phyloP scores from a whole-genome alignment of 768 basidiomycete genomes.

The Psilocybe tampanensis region DNA sequence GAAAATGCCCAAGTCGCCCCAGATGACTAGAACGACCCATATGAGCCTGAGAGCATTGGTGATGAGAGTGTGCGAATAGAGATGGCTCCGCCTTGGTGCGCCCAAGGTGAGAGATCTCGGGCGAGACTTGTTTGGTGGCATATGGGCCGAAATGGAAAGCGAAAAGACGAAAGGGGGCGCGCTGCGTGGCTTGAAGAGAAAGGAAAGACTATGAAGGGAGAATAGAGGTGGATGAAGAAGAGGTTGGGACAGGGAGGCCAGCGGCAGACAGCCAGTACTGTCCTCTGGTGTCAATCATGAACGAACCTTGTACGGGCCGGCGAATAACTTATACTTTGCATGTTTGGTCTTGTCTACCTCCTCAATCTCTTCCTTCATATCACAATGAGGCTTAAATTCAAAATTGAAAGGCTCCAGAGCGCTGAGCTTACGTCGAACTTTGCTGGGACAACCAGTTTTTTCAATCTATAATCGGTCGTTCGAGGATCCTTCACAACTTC shows the following conservation, averaged over 20 bases:
- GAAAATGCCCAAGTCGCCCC: slow-evolving; percentile 66
- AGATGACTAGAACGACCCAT: slow-evolving; percentile 61
- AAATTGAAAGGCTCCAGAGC: no score
- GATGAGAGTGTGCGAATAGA: slow-evolving; percentile 18
- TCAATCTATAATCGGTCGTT: no score
- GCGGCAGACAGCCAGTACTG: not conserved
- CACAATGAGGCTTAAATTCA: no score
- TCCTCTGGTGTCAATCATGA: not conserved
- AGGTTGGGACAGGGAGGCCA: not conserved
- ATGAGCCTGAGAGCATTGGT: slow-evolving; percentile 48
- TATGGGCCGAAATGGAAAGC: not conserved
- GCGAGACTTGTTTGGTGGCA: slow-evolving; percentile 10
- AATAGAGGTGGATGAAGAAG: no score
- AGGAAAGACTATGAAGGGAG: no score
- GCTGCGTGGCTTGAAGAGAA: not conserved
- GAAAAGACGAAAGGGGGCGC: not conserved
- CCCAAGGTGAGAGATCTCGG: slow-evolving; percentile 14
- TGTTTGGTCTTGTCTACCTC: slow-evolving; percentile 1
- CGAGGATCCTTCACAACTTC: no score
- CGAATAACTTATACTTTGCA: not conserved
- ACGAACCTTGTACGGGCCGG: not conserved
- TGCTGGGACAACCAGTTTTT: no score
- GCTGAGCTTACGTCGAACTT: no score
- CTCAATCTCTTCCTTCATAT: not conserved
- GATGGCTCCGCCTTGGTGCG: slow-evolving; percentile 13